Base-by-base conservation (phyloP, 345 rosid species). In the Turnera subulata region DNA sequence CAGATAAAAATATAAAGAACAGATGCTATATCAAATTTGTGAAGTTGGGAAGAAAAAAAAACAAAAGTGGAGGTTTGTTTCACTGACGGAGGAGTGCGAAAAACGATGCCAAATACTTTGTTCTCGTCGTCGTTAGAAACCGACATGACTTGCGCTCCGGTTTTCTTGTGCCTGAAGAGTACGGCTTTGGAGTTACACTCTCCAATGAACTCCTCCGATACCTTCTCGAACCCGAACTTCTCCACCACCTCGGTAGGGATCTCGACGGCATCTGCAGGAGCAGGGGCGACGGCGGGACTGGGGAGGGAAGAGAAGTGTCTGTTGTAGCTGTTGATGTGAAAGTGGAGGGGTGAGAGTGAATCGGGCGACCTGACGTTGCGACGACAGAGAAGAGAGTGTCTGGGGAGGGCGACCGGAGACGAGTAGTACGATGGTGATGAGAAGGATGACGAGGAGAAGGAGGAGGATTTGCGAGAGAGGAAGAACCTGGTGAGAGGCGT, bases 141-240 rank as follows among this genome's bases (percentile, higher is more conserved):
- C 35, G 97, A 89, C 91, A 89, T 86, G 46, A 93, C 80, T 72
- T 93, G 89, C 8, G 92, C 82, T 21, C 97, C 97, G 2, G 97
- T 87, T 74, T 85, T 89, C 79, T 85, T 93, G 72, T 93, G 99
- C 61, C 71, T 87, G 70, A 85, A 87, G n/a, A 93, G 87, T 50
- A 77, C 76, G 43, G 84, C 92, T 58, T 77, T 89, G 19, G 99
- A 93, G 72, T 93, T 89, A 64, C 97, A 89, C 76, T 93, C 99
- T 11, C 76, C 77, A 26, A 93, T 89, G 72, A 87, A 87, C 57
- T 89, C 80, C 56, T 89, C 99, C 0, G 94, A 80, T 0, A 93
- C 85, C 68, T 82, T 87, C 69, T 89, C 90, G 61, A 87, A 93
- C 37, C 99, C 99, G 62, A 76, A 73, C 81, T 78, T 82, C 78